Evolutionary conservation across 371 early-diverging fungal genomes (phyloP), one percentile per base, ranked within the genome.

Genomic region (Mortierella sp.): DNA sequence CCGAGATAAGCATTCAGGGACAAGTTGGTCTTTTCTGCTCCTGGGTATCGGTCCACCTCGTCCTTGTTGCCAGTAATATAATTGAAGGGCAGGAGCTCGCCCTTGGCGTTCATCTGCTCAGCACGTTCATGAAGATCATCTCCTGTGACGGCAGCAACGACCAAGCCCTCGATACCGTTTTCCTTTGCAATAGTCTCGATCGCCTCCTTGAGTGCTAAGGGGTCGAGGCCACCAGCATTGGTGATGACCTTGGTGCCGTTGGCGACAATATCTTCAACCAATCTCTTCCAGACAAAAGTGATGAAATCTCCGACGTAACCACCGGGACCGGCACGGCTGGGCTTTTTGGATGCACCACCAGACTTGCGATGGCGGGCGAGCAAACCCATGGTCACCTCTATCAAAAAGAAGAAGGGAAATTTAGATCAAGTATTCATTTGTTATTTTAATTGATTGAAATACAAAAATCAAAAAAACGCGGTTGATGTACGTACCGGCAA

Each of bases 341-440:
- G 74, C 78, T 89, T 86, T 12, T 86, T 64, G 85, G 69, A 40
- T 62, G 60, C 54, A 16, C 43, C 72, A 18, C 72, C 72, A 14
- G 81, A 68, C 43, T 86, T 84, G 47, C 91, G 88, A 65, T 88
- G 88, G 26, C 90, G 87, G 24, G 92, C 91, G 37, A 94, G 83
- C 28, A 94, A 88, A 65, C 93, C 94, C 92, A 94, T 93, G 1
- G 94, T 93, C 30, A 94, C 90, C 85, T 94, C 94, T 86, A 55
- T 43, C 24, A 1, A 3, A 0, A 1, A 20, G 22, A 22, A 39
- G 20, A n/a, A 39, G 2, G 18, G 0, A 61, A 20, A 11, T 8
- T 39, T 20, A 40, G n/a, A 62, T n/a, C 35, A 45, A 32, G 11
- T 35, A 39, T 39, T 30, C 26, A 30, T 3, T 35, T 20, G 20